Conservation (phyloP, 306 rosid species). For the Alnus rubra region DNA sequence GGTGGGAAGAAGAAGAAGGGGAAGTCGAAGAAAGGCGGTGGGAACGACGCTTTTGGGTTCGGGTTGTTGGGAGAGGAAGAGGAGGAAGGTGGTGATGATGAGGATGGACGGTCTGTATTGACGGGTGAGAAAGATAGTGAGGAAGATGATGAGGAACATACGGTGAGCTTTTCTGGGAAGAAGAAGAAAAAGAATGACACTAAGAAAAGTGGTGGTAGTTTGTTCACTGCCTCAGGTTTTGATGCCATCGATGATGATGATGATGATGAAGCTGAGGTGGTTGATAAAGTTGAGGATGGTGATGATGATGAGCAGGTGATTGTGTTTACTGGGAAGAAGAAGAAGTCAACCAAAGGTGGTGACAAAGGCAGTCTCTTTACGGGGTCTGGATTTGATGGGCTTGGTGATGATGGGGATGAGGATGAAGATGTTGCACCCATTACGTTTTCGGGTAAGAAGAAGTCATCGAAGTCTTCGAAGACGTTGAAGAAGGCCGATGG, state of each 20-base stretch:
- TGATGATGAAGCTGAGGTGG: conserved; percentile 47
- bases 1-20: conserved; percentile 79
- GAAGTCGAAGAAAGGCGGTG: conserved; percentile 69
- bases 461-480: conserved; percentile 65
- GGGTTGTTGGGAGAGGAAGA: conserved; percentile 68
- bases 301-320: conserved; percentile 52
- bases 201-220: conserved; percentile 52
- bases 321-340: conserved; percentile 71
- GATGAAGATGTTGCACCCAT: conserved; percentile 58
- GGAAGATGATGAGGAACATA: conserved; percentile 41
- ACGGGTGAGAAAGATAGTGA: conserved; percentile 28
- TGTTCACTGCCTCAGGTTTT: conserved; percentile 50
- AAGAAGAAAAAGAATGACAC: conserved; percentile 72
- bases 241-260: conserved; percentile 61
- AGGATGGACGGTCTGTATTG: conserved; percentile 41
- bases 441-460: conserved; percentile 81
- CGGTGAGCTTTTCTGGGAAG: conserved; percentile 57
- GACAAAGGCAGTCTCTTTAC: conserved; percentile 48
- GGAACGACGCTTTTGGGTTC: conserved; percentile 50
- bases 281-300: conserved; percentile 35
- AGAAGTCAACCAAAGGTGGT: conserved; percentile 54
- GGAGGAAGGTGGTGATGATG: conserved; percentile 34
- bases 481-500: conserved; percentile 52
- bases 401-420: conserved; percentile 47
- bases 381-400: conserved; percentile 45